A percentile compares a stretch with the other conserved stretches of the same genome.
These are phyloP conservation scores for Fusarium tuaranense DNA, from an alignment of 2,329 filamentous ascomycete genomes.

Conservation along the genomic window DNA sequence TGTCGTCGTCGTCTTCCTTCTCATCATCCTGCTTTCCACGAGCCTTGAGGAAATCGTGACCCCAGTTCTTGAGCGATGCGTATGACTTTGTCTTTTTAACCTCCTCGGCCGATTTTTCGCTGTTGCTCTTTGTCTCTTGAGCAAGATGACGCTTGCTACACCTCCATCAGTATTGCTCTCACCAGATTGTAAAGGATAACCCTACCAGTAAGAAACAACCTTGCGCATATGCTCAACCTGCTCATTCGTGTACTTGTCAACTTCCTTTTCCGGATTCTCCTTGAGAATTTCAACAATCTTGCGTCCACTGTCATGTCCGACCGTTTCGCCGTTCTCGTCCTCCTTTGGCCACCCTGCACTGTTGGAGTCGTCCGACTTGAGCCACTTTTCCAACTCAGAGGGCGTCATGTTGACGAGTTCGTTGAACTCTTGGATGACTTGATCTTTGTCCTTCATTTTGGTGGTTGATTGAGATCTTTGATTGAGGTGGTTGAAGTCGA, in stretches of 20 bases:
- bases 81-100: slow-evolving; percentile 64
- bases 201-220: slow-evolving; percentile 70
- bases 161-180: fast-evolving
- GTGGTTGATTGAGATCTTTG: neutral
- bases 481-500: neutral
- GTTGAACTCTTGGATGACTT: slow-evolving; percentile 69
- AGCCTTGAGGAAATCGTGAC: slow-evolving; percentile 64
- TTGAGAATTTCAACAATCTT: slow-evolving; percentile 73
- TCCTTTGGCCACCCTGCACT: slow-evolving; percentile 71
- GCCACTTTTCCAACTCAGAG: slow-evolving; percentile 70
- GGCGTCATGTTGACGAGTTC: slow-evolving; percentile 75
- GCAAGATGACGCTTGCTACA: slow-evolving; percentile 71
- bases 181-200: neutral
- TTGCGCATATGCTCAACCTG: slow-evolving; percentile 70
- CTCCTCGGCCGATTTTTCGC: slow-evolving; percentile 60
- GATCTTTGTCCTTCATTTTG: slow-evolving; percentile 44
- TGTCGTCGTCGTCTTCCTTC: slow-evolving; percentile 28
- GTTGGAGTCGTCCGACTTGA: slow-evolving; percentile 68
- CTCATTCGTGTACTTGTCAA: slow-evolving; percentile 67
- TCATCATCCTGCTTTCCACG: slow-evolving; percentile 24
- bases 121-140: slow-evolving; percentile 70
- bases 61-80: slow-evolving; percentile 73
- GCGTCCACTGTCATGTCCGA: slow-evolving; percentile 73
- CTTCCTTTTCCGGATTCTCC: slow-evolving; percentile 69
- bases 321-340: slow-evolving; percentile 67